A percentile compares a stretch with the other conserved stretches of the same genome.
Conservation (phyloP, 169 alveolate species). For the Theileria luwenshuni region DNA sequence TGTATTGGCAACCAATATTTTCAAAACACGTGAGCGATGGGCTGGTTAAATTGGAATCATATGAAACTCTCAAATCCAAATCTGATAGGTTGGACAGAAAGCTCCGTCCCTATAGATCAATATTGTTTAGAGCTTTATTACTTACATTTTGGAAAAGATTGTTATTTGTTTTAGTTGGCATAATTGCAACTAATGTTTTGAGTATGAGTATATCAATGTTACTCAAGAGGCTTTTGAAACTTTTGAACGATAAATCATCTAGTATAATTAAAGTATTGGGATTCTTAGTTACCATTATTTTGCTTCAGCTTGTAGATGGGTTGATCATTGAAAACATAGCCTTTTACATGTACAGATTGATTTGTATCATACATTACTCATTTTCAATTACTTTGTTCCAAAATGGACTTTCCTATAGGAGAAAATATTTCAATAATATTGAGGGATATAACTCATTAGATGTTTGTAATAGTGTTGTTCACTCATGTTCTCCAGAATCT, state of each 20-base stretch:
- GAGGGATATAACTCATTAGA: background rate
- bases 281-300: background rate
- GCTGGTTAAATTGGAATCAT: slow-evolving; percentile 23
- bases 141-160: slow-evolving; percentile 41
- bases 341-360: slow-evolving; percentile 34
- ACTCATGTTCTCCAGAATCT: background rate
- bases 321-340: slow-evolving; percentile 33
- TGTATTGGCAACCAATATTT: slow-evolving; percentile 57
- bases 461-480: background rate
- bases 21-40: slow-evolving; percentile 66
- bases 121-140: slow-evolving; percentile 30
- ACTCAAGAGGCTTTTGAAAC: background rate
- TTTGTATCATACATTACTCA: slow-evolving; percentile 30
- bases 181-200: slow-evolving; percentile 5
- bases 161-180: slow-evolving; percentile 16
- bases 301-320: slow-evolving; percentile 21
- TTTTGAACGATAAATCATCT: background rate
- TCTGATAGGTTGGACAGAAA: background rate
- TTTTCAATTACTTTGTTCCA: slow-evolving; percentile 56
- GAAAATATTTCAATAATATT: background rate
- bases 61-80: background rate
- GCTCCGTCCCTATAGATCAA: background rate
- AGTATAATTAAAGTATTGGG: background rate
- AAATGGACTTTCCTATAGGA: slow-evolving; percentile 53
- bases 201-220: slow-evolving; percentile 38